Evolutionary conservation across 805 yeast genomes (phyloP), one percentile per base, ranked within the genome.

Genomic region (Ogataea haglerorum): DNA sequence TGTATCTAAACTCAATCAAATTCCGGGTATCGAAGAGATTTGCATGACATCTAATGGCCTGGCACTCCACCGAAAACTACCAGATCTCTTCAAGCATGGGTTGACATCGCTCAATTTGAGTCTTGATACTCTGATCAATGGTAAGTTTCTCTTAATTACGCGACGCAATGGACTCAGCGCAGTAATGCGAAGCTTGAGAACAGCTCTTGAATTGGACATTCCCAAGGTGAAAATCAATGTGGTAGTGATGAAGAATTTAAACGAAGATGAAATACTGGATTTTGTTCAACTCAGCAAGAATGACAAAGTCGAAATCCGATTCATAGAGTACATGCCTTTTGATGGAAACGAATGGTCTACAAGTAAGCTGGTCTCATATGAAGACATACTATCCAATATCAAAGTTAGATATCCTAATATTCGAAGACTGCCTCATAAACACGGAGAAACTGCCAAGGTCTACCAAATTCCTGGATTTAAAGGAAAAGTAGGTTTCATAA

Each of bases 301-400:
- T 26, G 49, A 57, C 29, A 67, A 70, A 4, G 44, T 75, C 6
- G 78, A 75, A 46, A 69, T 75, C 16, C 58, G 80, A 40, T 75
- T 75, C 49, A 75, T 75, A 30, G 81, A 75, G 49, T 75, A 74
- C 54, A 75, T 75, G 81, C 81, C 81, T 4, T 75, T 75, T 51
- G 73, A 64, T 43, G 81, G 81, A 2, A 75, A 75, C 54, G 70
- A 69, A 47, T 75, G 80, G 80, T 61, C 69, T 12, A 49, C 59
- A 27, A 47, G 54, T 6, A 75, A 75, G 47, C 62, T 75, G 65
- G 63, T 73, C 30, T 53, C 70, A 6, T 75, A 65, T 49, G 52
- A 68, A 30, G 76, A 73, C 42, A 73, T 75, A 45, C 49, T 69
- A 15, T 50, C 51, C 10, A 52, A 53, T 12, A 67, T 75, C 15